These are phyloP conservation scores for Scedosporium boydii DNA, from an alignment of 2,329 filamentous ascomycete species.

Conservation along the genomic window DNA sequence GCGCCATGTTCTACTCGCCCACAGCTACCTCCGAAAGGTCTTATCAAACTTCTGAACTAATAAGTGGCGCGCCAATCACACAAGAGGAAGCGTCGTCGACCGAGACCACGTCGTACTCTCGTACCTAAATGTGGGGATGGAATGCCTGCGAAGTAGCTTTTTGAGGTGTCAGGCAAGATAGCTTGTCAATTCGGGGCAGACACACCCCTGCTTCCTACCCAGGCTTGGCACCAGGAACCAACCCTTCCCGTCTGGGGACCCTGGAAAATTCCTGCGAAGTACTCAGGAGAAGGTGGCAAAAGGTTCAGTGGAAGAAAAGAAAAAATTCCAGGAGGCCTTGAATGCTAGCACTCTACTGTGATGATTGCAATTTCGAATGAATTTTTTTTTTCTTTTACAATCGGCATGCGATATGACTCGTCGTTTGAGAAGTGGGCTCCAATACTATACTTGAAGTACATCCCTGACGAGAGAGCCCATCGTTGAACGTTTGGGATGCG, in stretches of 20 bases:
- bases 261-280: background rate
- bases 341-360: no score
- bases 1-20: background rate
- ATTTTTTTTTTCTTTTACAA: no score
- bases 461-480: no score
- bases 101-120: background rate
- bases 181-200: background rate
- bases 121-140: background rate
- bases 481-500: no score
- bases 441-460: no score
- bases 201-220: background rate
- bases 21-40: background rate
- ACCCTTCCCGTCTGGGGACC: background rate
- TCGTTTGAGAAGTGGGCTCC: no score
- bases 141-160: background rate
- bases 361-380: no score
- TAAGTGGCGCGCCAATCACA: background rate
- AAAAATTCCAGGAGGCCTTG: background rate
- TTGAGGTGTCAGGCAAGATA: background rate
- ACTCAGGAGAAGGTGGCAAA: background rate
- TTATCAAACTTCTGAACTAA: background rate
- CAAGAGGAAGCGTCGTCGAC: background rate
- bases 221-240: background rate
- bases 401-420: no score
- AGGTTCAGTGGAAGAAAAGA: background rate